Evolutionary conservation across 495 filamentous ascomycete genomes (phyloP), one percentile per base, ranked within the genome.

Genomic region (Hyaloscypha variabilis): DNA sequence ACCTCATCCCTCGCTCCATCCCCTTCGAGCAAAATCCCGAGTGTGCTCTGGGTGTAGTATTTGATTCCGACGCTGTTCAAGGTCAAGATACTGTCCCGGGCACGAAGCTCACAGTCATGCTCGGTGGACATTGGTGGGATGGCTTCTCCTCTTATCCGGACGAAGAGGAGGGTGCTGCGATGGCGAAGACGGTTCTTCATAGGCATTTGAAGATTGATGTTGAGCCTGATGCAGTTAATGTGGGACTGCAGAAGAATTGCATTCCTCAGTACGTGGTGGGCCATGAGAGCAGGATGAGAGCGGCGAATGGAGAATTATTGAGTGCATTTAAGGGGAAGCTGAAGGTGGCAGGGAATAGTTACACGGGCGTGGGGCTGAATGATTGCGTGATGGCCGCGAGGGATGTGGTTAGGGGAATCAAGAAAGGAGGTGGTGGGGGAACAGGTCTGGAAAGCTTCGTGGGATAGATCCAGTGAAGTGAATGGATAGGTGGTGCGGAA

Each of bases 51-150:
- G 95, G 95, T 52, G 93, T 97, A 42, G 88, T 97, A 63, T 97
- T 98, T 74, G 94, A 96, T 71, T 91, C 89, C 1, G 85, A 92
- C 55, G 82, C 90, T 54, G 46, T 65, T 58, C 71, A 72, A 56
- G 81, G 77, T 17, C 83, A 86, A 70, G 85, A 88, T 53, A 75
- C 79, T 26, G 79, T 75, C 11, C 50, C 63, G 71, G 64, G 67
- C 19, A 97, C 92, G 19, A 97, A 96, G 73, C 74, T 99, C 31
- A 97, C 94, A 17, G 90, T 98, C 58, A 96, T 99, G 91, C 76
- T 98, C 25, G 95, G 95, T 58, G 95, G 95, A 6, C 94, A 97
- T 77, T 93, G 89, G 79, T 98, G 94, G 94, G 86, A 91, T 67
- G 81, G 74, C 50, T 75, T 82, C 26, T 74, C 77, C 17, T 53